A percentile compares a stretch with the other conserved stretches of the same genome.
These are phyloP conservation scores for Spiraea crenata DNA, from an alignment of 331 rosid genomes.

Conservation along the genomic window DNA sequence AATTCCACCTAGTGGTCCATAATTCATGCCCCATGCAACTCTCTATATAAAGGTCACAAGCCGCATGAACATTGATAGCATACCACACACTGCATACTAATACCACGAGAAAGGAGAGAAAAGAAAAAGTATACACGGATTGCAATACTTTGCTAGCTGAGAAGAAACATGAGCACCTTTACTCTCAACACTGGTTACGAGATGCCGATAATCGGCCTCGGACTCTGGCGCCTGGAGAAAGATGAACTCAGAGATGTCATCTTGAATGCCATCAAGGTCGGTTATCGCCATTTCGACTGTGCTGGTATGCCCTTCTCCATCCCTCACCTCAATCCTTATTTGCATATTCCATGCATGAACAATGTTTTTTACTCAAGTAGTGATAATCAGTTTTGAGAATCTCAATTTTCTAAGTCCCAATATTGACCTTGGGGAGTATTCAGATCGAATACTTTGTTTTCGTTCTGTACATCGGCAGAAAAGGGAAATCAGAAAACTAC, in stretches of 20 bases:
- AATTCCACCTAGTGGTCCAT: background rate
- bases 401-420: no score
- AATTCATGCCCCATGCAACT: slow-evolving; percentile 2
- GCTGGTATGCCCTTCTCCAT: slow-evolving; percentile 41
- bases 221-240: slow-evolving; percentile 67
- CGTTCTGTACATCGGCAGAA: no score
- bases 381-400: no score
- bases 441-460: no score
- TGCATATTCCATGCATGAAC: background rate
- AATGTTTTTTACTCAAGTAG: no score
- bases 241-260: slow-evolving; percentile 45
- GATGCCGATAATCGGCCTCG: slow-evolving; percentile 57
- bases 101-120: background rate
- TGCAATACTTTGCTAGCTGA: no score
- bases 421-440: no score
- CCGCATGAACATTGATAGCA: background rate
- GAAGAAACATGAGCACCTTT: background rate
- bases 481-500: no score
- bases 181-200: slow-evolving; percentile 61
- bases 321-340: background rate
- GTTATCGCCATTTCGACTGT: slow-evolving; percentile 75
- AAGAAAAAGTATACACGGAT: no score
- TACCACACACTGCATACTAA: background rate
- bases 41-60: slow-evolving; percentile 5
- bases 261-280: slow-evolving; percentile 55